Evolutionary conservation across 2,329 filamentous ascomycete species (phyloP).

Genomic region (Nigrospora sphaerica): DNA sequence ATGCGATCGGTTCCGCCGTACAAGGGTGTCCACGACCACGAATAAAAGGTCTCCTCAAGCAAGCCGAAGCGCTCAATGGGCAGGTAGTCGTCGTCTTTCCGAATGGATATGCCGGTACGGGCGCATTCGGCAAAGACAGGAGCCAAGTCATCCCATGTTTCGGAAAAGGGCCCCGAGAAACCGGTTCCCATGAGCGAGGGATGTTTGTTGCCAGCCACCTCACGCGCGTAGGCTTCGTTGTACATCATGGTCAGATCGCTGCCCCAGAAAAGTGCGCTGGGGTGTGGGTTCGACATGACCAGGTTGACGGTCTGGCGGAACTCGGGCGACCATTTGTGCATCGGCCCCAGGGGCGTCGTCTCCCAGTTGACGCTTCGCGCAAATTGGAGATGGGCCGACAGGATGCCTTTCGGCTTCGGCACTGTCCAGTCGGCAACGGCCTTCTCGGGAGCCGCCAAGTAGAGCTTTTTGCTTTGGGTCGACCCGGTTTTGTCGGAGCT

Average conservation of each 20-base stretch:
- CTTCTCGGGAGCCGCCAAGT: conserved; percentile 22
- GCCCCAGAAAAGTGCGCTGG: conserved; percentile 54
- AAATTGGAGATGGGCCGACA: conserved; percentile 20
- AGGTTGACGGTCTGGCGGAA: conserved; percentile 34
- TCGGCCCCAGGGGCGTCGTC: conserved; percentile 32
- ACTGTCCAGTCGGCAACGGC: conserved; percentile 28
- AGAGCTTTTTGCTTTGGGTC: conserved; percentile 18
- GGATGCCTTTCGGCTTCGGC: conserved; percentile 17
- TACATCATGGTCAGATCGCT: conserved; percentile 55
- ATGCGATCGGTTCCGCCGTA: conserved; percentile 27
- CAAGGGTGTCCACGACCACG: conserved; percentile 29
- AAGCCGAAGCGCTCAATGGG: conserved; percentile 24
- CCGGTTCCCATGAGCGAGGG: conserved; percentile 40
- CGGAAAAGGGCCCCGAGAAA: conserved; percentile 49
- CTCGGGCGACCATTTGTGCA: conserved; percentile 34
- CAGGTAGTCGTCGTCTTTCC: conserved; percentile 25
- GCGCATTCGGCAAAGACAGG: conserved; percentile 27
- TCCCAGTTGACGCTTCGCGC: conserved; percentile 32
- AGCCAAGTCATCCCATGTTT: conserved; percentile 29
- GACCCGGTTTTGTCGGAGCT: conserved; percentile 21
- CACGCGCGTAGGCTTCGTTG: conserved; percentile 50
- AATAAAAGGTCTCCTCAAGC: conserved; percentile 30
- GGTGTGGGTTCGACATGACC: conserved; percentile 28
- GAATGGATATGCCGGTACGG: conserved; percentile 23
- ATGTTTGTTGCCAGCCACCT: conserved; percentile 39